Evolutionary conservation across 352 stramenopile genomes (phyloP), one percentile per base, ranked within the genome.

Genomic region (Globisporangium polare): DNA sequence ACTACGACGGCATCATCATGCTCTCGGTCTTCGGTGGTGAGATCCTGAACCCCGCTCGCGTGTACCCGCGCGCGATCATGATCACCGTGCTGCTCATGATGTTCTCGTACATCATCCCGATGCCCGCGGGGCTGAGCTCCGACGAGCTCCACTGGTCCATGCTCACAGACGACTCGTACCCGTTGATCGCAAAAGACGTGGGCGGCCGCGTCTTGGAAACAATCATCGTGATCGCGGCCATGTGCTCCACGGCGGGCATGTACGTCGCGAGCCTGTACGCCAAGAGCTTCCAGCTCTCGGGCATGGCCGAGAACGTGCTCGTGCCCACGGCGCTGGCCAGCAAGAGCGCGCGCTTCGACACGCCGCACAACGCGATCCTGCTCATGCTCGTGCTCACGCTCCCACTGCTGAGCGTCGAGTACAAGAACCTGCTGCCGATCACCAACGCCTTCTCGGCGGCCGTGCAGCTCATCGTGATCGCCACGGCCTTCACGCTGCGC

Each of bases 1-100:
- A 97, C 73, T 91, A 97, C 46, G 97, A 98, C 67, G 94, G 89
- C 27, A 98, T 97, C 66, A 89, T 98, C 67, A 89, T 80, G 58
- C 87, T 87, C 2, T 96, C 89, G 0, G 83, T 87, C 5, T 98
- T 98, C 64, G 92, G 89, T 5, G 91, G 82, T 3, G 89, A 99
- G 55, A 86, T 98, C 9, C 65, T 85, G 9, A 89, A 96, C 68
- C 92, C 92, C 0, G 83, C 75, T 1, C 75, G 69, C 12, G 86
- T 81, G 2, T 98, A 97, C 67, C 83, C 92, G 3, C 69, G 74
- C 2, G 92, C 90, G 1, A 96, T 98, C 72, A 68, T 83, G 26
- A 69, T 88, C 56, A 84, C 77, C 6, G 61, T 97, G 31, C 12
- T 86, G 0, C 64, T 98, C 29, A 85, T 93, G 17, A 65, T 90